Evolutionary conservation across 2,329 filamentous ascomycete species (phyloP).

Genomic region (Cryphonectria japonica): DNA sequence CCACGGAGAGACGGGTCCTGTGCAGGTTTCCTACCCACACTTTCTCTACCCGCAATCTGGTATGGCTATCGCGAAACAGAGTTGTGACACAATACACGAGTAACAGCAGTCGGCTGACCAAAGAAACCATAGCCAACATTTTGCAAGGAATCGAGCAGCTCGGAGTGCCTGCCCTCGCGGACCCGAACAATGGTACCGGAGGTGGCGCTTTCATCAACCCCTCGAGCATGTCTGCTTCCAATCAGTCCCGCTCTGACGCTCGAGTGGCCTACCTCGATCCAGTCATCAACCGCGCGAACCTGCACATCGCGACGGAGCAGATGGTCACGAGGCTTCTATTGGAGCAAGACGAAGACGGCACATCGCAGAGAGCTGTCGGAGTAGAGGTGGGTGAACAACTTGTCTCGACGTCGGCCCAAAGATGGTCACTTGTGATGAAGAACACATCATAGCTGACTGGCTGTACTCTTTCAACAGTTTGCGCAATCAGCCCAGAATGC

Average conservation of each 20-base stretch:
- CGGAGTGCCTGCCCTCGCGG: conserved; percentile 41
- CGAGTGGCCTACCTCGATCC: conserved; percentile 46
- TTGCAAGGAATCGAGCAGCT: conserved; percentile 43
- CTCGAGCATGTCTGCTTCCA: conserved; percentile 42
- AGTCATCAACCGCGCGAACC: conserved; percentile 41
- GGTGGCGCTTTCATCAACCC: conserved; percentile 44
- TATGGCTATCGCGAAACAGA: conserved; percentile 31
- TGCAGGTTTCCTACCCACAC: conserved; percentile 44
- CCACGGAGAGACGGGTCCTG: conserved; percentile 42
- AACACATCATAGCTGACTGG: not conserved
- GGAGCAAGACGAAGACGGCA: conserved; percentile 19
- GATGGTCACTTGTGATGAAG: no score
- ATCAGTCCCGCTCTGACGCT: conserved; percentile 46
- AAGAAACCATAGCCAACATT: conserved; percentile 42
- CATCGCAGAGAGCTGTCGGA: conserved; percentile 35
- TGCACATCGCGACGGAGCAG: conserved; percentile 45
- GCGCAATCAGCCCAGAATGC: conserved; percentile 32
- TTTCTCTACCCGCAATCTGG: conserved; percentile 47
- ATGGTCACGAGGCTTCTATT: conserved; percentile 44
- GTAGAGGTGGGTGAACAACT: conserved; percentile 41
- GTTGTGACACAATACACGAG: not conserved
- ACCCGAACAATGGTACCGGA: conserved; percentile 43
- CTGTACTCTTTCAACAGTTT: conserved; percentile 33
- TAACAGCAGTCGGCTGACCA: conserved; percentile 16
- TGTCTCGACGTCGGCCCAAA: not conserved